phyloP scores from a whole-genome alignment of 768 basidiomycete genomes.

The Chlorophyllum brunneum region DNA sequence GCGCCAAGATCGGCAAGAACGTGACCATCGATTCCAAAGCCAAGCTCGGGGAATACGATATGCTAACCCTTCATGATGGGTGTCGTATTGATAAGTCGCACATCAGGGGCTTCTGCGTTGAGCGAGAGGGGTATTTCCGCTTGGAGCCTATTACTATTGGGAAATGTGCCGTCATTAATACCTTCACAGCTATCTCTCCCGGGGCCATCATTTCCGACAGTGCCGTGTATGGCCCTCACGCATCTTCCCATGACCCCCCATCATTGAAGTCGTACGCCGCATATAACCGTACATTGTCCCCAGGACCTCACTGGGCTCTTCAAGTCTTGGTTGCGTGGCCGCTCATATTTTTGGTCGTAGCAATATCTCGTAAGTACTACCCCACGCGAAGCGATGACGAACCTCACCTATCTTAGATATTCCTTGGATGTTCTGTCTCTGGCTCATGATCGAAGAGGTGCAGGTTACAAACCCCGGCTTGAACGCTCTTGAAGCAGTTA shows the following conservation, averaged over 20 bases:
- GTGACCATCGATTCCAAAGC: constrained; percentile 37
- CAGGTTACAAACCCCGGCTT: constrained; percentile 20
- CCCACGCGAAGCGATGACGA: background rate
- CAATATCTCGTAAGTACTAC: constrained; percentile 28
- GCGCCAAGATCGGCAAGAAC: constrained; percentile 37
- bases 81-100: constrained; percentile 38
- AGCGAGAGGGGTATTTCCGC: constrained; percentile 40
- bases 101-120: constrained; percentile 42
- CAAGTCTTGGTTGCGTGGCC: constrained; percentile 37
- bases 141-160: constrained; percentile 37
- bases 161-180: constrained; percentile 34
- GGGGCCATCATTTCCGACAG: constrained; percentile 33
- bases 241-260: constrained; percentile 37
- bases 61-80: constrained; percentile 39
- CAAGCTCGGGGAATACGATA: constrained; percentile 39
- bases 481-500: constrained; percentile 35
- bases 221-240: constrained; percentile 42
- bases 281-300: constrained; percentile 34
- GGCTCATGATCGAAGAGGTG: constrained; percentile 34
- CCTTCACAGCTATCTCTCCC: constrained; percentile 40
- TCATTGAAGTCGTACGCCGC: constrained; percentile 32
- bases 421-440: constrained; percentile 39
- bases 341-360: constrained; percentile 29
- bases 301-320: constrained; percentile 28
- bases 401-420: constrained; percentile 25